A percentile compares a stretch with the other conserved stretches of the same genome.
These are phyloP conservation scores for Trametes cinnabarina DNA, from an alignment of 768 basidiomycete species.

Conservation along the genomic window DNA sequence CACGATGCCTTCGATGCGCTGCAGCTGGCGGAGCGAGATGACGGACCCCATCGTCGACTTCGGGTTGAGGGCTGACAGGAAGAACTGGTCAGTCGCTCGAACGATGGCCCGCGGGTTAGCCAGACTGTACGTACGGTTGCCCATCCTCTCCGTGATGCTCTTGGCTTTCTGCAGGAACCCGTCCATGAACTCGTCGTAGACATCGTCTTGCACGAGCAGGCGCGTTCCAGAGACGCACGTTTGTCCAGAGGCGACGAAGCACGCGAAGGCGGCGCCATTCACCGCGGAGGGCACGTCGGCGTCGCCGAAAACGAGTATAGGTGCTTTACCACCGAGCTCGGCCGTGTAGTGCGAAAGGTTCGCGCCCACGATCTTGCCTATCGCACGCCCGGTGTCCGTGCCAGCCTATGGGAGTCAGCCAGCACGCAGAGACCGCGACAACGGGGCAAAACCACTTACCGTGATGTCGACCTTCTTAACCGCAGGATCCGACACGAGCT, in stretches of 20 bases:
- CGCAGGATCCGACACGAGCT: constrained; percentile 61
- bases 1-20: constrained; percentile 59
- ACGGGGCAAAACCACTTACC: constrained; percentile 39
- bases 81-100: neutral
- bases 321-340: constrained; percentile 86
- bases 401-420: constrained; percentile 53
- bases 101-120: neutral
- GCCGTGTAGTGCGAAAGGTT: constrained; percentile 79
- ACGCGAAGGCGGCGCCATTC: constrained; percentile 80
- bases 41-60: constrained; percentile 77
- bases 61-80: constrained; percentile 59
- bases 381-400: constrained; percentile 68
- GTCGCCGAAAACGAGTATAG: constrained; percentile 77
- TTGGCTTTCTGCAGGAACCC: constrained; percentile 60
- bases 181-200: constrained; percentile 68
- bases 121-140: constrained; percentile 51
- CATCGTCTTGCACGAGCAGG: constrained; percentile 65
- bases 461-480: constrained; percentile 85
- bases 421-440: too few relatives aligned
- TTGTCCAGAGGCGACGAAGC: constrained; percentile 86
- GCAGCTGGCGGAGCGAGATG: constrained; percentile 64
- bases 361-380: constrained; percentile 70
- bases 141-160: constrained; percentile 68
- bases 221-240: constrained; percentile 91
- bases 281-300: constrained; percentile 72